Evolutionary conservation across 352 stramenopile species (phyloP), one percentile per base, ranked within the genome.

Genomic region (Globisporangium nagaii): DNA sequence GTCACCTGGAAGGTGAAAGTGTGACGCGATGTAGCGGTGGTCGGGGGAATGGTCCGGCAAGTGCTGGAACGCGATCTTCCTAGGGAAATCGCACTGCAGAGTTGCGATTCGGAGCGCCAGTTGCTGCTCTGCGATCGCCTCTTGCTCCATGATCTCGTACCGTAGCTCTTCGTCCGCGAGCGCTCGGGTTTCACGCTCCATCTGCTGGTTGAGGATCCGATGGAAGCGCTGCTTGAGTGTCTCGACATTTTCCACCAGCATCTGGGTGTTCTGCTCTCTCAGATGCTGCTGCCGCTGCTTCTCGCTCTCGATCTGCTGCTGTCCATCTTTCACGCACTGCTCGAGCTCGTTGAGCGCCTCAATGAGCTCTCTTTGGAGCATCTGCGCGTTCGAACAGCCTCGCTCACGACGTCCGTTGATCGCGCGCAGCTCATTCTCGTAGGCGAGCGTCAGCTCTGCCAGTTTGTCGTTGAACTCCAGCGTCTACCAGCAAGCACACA

Each of bases 401-500:
- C 66, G 65, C 25, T 82, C 58, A 47, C 72, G 65, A 20, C 70
- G 61, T 13, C 62, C 69, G 9, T 74, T 46, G 30, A 91, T 74
- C 6, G 53, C 64, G 4, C 70, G 68, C 17, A 88, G n/a, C 7
- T 88, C 75, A 13, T 75, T 68, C 20, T 88, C 71, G 44, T 84
- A 88, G 41, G 62, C 60, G 1, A 84, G 58, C 4, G 66, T 77
- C 12, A 89, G 54, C 12, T 75, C 65, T 1, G 77, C 75, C 19
- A 91, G 53, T 6, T 68, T 68, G 48, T 91, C 74, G 52, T 86
- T 86, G 45, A 89, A 91, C 41, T 71, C 74, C 25, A 91, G 61
- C 4, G 70, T 56, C 71, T 84, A 31, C 3, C 17, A 36, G 8
- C 13, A 35, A 17, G 39, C n/a, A 22, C 10, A 41, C 10, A 7